Percentiles rank a stretch among this genome's conserved stretches.
These are phyloP conservation scores for Aquilaria sinensis DNA, from an alignment of 345 rosid species.

Conservation along the genomic window DNA sequence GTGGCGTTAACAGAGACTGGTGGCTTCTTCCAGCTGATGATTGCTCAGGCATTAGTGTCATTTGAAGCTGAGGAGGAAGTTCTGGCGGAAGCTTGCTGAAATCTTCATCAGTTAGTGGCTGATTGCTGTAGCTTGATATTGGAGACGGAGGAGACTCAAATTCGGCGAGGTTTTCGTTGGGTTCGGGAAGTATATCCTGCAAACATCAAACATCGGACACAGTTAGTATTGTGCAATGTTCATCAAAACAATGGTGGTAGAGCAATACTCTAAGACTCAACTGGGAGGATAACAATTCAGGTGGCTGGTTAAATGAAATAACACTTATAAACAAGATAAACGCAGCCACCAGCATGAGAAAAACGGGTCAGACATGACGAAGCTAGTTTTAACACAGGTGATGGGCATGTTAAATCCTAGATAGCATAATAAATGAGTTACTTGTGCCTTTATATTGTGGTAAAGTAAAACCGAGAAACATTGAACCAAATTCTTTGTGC, in stretches of 20 bases:
- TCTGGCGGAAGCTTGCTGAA: conserved; percentile 51
- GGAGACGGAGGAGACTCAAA: conserved; percentile 56
- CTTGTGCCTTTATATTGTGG: neutral
- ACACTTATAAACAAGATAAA: neutral
- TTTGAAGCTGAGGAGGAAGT: conserved; percentile 47
- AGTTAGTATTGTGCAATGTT: neutral
- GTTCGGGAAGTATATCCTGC: conserved; percentile 42
- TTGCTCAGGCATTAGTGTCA: conserved; percentile 19
- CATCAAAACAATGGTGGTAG: neutral
- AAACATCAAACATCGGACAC: conserved; percentile 2
- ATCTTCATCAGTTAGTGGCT: conserved; percentile 27
- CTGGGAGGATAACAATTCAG: too few species aligned
- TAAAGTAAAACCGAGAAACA: too few species aligned
- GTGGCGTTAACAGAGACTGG: conserved; percentile 27
- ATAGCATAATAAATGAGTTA: neutral
- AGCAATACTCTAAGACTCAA: too few species aligned
- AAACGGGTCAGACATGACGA: too few species aligned
- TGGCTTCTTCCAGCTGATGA: conserved; percentile 7
- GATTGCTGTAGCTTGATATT: conserved; percentile 40
- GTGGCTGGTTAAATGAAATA: too few species aligned
- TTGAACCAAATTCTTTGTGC: too few species aligned
- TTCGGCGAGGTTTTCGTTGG: conserved; percentile 34
- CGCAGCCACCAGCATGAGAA: too few species aligned
- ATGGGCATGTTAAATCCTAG: neutral
- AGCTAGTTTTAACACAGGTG: too few species aligned